Evolutionary conservation across 2,329 filamentous ascomycete species (phyloP).

Genomic region (Trichoderma sp.): DNA sequence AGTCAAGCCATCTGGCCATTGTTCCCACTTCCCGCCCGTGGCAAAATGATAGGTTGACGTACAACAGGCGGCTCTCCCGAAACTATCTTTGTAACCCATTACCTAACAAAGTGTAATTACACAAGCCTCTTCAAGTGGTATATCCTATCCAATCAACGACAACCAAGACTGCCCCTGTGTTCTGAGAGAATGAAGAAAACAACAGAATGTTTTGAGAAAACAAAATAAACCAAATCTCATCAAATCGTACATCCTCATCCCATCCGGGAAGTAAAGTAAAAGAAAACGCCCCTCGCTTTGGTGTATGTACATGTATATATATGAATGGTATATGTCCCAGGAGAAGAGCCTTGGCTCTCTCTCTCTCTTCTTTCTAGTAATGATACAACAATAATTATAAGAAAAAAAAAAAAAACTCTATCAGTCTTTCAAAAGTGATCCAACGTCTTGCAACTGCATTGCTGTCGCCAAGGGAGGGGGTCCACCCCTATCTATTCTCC

Average conservation of each 20-base stretch:
- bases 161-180: background rate
- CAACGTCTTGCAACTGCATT: conserved; percentile 30
- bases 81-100: background rate
- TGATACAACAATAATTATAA: background rate
- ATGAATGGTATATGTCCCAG: conserved; percentile 7
- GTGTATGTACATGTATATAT: conserved; percentile 20
- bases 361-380: background rate
- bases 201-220: background rate
- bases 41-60: too few relatives aligned
- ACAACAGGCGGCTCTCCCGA: background rate
- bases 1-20: background rate
- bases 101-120: background rate
- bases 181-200: background rate
- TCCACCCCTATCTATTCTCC: conserved; percentile 38
- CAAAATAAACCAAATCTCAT: background rate
- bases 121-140: background rate
- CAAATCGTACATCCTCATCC: conserved; percentile 15
- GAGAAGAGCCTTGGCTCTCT: background rate
- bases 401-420: background rate
- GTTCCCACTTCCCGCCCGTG: background rate
- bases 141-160: conserved; percentile 15
- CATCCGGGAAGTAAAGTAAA: background rate
- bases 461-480: conserved; percentile 34
- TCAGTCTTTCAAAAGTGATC: conserved; percentile 26
- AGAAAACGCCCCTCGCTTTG: conserved; percentile 19